Evolutionary conservation across 2,329 filamentous ascomycete species (phyloP).

Genomic region (Pestalotiopsis fici): DNA sequence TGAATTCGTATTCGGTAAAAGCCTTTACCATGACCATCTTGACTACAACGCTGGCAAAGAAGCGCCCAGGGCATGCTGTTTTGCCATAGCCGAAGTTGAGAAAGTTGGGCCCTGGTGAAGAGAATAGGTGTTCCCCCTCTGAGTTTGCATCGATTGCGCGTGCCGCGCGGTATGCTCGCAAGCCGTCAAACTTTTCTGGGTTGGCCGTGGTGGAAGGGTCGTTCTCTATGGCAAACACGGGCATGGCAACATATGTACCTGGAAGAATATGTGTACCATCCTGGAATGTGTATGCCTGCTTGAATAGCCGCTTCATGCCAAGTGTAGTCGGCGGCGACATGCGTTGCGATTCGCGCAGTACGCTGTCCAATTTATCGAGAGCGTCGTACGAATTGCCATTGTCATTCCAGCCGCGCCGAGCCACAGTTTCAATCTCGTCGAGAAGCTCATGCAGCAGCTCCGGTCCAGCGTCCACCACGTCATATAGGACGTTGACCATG

Average conservation of each 20-base stretch:
- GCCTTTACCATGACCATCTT: constrained; percentile 29
- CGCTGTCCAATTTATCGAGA: constrained; percentile 9
- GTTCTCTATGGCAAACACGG: constrained; percentile 22
- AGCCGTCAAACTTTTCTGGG: constrained; percentile 31
- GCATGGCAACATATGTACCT: constrained; percentile 8
- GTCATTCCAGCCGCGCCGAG: constrained; percentile 7
- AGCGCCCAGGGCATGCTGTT: constrained; percentile 33
- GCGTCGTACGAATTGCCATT: constrained; percentile 11
- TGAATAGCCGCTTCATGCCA: background rate
- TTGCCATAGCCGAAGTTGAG: constrained; percentile 36
- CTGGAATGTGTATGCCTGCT: background rate
- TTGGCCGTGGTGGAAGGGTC: constrained; percentile 29
- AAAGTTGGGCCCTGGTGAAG: constrained; percentile 27
- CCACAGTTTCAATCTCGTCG: constrained; percentile 10
- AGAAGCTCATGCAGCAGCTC: background rate
- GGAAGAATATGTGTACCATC: background rate
- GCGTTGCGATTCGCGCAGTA: background rate
- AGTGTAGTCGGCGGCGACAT: background rate
- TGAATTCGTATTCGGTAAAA: constrained; percentile 27
- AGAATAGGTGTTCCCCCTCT: constrained; percentile 9
- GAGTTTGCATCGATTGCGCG: constrained; percentile 16
- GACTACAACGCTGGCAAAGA: constrained; percentile 28
- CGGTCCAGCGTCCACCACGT: constrained; percentile 7
- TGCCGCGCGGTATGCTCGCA: constrained; percentile 31
- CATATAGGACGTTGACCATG: constrained; percentile 12